A percentile compares a stretch with the other conserved stretches of the same genome.
Conservation (phyloP, 164 flowering plant genomes). For the Macadamia integrifolia region DNA sequence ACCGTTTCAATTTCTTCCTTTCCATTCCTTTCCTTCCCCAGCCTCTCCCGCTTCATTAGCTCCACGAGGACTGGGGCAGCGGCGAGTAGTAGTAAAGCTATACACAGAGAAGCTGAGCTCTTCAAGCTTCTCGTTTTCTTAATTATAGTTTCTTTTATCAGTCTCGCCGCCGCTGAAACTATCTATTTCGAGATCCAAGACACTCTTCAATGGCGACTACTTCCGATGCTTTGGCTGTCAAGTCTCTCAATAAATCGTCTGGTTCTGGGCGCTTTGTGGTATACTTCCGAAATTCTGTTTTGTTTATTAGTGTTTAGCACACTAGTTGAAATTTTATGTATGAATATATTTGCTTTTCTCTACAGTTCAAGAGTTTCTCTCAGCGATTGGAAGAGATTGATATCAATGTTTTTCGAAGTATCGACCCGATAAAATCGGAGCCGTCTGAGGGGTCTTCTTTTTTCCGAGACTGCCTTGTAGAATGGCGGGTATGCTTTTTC, state of each 20-base stretch:
- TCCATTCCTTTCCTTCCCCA: neutral
- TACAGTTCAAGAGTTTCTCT: constrained; percentile 74
- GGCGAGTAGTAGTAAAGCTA: neutral
- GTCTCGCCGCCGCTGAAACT: neutral
- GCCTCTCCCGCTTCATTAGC: neutral
- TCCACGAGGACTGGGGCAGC: too few relatives aligned
- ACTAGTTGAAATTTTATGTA: neutral
- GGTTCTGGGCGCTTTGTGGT: constrained; percentile 76
- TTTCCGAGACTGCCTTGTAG: constrained; percentile 60
- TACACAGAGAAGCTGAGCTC: neutral
- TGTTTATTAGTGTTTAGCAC: neutral
- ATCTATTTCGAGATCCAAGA: neutral
- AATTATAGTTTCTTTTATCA: neutral
- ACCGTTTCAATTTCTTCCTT: neutral
- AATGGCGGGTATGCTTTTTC: constrained; percentile 63
- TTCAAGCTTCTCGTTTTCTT: neutral
- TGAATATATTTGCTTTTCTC: constrained; percentile 1
- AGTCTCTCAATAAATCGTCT: constrained; percentile 62
- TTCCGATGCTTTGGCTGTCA: constrained; percentile 51
- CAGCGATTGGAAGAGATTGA: constrained; percentile 66
- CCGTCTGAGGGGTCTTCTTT: constrained; percentile 74
- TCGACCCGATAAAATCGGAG: constrained; percentile 49
- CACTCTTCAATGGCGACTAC: constrained; percentile 47
- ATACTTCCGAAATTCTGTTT: constrained; percentile 15
- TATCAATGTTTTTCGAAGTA: constrained; percentile 60